phyloP scores from a whole-genome alignment of 164 flowering plant genomes.

The Piper longum region DNA sequence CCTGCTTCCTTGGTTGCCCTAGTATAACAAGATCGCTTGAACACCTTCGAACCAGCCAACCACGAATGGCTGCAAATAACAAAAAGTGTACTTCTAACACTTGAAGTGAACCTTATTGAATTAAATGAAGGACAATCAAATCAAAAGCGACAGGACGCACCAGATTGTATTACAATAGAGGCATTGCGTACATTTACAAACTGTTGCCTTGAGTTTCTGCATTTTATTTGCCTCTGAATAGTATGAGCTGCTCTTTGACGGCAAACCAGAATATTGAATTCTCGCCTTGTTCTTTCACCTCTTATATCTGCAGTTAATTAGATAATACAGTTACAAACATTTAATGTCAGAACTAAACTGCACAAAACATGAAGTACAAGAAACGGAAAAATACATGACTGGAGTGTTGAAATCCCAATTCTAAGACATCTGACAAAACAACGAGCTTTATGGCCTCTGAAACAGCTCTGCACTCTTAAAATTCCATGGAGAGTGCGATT shows the following conservation, averaged over 20 bases:
- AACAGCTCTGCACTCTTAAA: slow-evolving; percentile 86
- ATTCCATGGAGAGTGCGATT: slow-evolving; percentile 94
- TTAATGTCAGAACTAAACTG: background rate
- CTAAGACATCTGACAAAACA: slow-evolving; percentile 37
- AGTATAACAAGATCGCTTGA: slow-evolving; percentile 58
- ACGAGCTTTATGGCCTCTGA: slow-evolving; percentile 92
- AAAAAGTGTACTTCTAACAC: too few relatives aligned
- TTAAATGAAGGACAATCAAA: background rate
- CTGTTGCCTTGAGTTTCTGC: slow-evolving; percentile 26
- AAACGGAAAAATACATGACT: slow-evolving; percentile 51
- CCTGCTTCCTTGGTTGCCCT: slow-evolving; percentile 16
- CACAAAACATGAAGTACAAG: background rate
- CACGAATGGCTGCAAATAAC: slow-evolving; percentile 61
- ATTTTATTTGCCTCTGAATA: slow-evolving; percentile 55
- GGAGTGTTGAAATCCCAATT: slow-evolving; percentile 58
- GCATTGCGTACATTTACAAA: slow-evolving; percentile 33
- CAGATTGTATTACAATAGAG: slow-evolving; percentile 66
- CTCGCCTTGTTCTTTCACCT: slow-evolving; percentile 62
- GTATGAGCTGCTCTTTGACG: slow-evolving; percentile 63
- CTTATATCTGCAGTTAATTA: slow-evolving; percentile 51
- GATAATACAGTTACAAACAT: background rate
- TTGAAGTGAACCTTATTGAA: background rate
- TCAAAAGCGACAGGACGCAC: slow-evolving; percentile 19
- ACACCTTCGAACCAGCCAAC: slow-evolving; percentile 89
- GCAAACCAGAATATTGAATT: slow-evolving; percentile 28